Evolutionary conservation across 345 rosid genomes (phyloP).

Genomic region (Eucalyptus rudis): DNA sequence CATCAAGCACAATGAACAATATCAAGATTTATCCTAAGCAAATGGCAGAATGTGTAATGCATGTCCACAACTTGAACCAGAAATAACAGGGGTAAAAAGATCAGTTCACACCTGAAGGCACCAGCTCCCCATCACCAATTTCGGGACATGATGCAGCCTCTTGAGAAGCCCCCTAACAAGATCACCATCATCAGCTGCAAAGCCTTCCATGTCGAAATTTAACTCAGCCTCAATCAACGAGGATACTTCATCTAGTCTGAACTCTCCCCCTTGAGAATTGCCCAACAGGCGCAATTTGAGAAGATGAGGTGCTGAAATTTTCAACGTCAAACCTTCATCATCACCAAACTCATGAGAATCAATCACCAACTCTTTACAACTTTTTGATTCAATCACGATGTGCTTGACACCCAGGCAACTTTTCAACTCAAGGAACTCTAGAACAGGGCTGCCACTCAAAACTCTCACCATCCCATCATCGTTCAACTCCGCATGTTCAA

Average conservation of each 20-base stretch:
- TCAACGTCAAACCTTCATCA: background rate
- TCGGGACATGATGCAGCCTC: background rate
- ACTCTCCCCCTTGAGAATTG: background rate
- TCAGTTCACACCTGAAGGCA: background rate
- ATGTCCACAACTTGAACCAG: background rate
- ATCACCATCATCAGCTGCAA: background rate
- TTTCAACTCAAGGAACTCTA: background rate
- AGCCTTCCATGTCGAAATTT: background rate
- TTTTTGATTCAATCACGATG: background rate
- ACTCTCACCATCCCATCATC: background rate
- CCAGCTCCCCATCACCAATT: background rate
- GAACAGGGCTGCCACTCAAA: background rate
- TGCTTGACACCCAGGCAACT: background rate
- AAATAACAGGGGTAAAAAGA: background rate
- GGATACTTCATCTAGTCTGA: background rate
- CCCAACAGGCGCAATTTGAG: background rate
- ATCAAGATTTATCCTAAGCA: background rate
- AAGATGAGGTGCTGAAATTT: background rate
- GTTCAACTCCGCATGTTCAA: background rate
- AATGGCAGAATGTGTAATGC: background rate
- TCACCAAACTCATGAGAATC: background rate
- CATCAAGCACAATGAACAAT: background rate
- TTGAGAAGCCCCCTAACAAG: background rate
- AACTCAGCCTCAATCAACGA: background rate
- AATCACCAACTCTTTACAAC: background rate